Base-by-base conservation (phyloP, 2,329 filamentous ascomycete species). In the Xenosphaeropsis pyriputrescens region DNA sequence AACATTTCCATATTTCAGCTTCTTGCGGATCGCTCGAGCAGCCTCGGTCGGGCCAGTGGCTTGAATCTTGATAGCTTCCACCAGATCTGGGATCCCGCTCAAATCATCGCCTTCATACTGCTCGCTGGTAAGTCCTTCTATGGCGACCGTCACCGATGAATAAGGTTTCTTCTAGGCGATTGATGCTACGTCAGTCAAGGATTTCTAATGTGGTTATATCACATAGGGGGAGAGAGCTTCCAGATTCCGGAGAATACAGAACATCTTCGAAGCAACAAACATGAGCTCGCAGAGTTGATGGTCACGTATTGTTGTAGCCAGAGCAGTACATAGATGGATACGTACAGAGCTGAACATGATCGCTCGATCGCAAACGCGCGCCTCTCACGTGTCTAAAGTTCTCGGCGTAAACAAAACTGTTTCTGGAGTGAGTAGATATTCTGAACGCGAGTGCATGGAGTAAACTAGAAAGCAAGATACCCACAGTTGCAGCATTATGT, bases 1-100 rank as follows among this genome's bases (percentile, higher is more conserved):
- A n/a, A 84, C 70, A 52, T 77, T 93, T 50, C 91, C 91, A 60
- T 98, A 96, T 64, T 98, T 98, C 70, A 98, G 74, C 66, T 96
- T 96, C 72, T 98, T 98, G 43, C 91, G 77, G 50, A 98, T 73
- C 35, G 91, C 88, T 53, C 91, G 76, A 38, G 89, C 85, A 41
- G 88, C 88, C 64, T 98, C 91, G 11, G 75, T 72, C 2, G 91
- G 85, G 0, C 91, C 91, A 6, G 83, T 82, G 18, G 72, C 70
- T 60, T 98, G 91, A 41, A 98, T 75, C 47, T 83, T 81, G 55
- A 98, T 84, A 40, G 91, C 85, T 59, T 98, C 91, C 45, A 96
- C 84, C 17, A 98, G 75, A 51, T 96, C 88, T 31, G 89, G 84
- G 46, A 98, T 85, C 17, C 89, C 91, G 50, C 84, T 81, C 29